Evolutionary conservation across 2,329 filamentous ascomycete species (phyloP).

Genomic region (Scleromitrula shiraiana): DNA sequence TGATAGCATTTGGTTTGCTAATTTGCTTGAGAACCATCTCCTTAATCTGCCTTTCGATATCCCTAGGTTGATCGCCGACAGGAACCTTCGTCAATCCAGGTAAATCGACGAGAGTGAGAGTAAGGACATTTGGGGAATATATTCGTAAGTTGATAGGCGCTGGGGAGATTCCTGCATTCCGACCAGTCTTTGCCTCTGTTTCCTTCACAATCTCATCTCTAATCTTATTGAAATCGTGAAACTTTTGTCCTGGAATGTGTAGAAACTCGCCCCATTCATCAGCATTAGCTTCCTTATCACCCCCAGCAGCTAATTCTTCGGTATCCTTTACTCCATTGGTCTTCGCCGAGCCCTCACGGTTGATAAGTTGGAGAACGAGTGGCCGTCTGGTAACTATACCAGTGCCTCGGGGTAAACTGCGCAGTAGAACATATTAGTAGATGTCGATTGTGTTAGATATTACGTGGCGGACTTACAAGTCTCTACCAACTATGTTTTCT

Average conservation of each 20-base stretch:
- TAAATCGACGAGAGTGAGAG: slow-evolving; percentile 90
- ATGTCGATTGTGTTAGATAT: slow-evolving; percentile 11
- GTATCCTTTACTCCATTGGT: slow-evolving; percentile 59
- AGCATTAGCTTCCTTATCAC: slow-evolving; percentile 79
- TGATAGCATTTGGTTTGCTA: slow-evolving; percentile 95
- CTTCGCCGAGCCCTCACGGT: slow-evolving; percentile 59
- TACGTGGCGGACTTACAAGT: slow-evolving; percentile 66
- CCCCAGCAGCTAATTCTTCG: slow-evolving; percentile 55
- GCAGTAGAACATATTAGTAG: slow-evolving; percentile 22
- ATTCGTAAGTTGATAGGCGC: slow-evolving; percentile 96
- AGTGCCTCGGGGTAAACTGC: slow-evolving; percentile 86
- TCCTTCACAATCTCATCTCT: slow-evolving; percentile 95
- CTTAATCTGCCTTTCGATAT: slow-evolving; percentile 92
- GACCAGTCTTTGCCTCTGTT: slow-evolving; percentile 92
- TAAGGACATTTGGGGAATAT: slow-evolving; percentile 97
- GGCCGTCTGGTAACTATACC: slow-evolving; percentile 96
- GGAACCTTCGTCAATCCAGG: slow-evolving; percentile 95
- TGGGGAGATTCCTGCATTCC: slow-evolving; percentile 93
- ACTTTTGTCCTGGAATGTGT: slow-evolving; percentile 95
- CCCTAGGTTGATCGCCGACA: slow-evolving; percentile 89
- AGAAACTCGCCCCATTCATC: slow-evolving; percentile 99
- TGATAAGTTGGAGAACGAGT: slow-evolving; percentile 95
- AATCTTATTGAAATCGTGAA: slow-evolving; percentile 97
- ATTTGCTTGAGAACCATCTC: slow-evolving; percentile 99
- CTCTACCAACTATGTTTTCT: slow-evolving; percentile 96